These are phyloP conservation scores for Candida neerlandica DNA, from an alignment of 1,139 yeast genomes.

Conservation along the genomic window DNA sequence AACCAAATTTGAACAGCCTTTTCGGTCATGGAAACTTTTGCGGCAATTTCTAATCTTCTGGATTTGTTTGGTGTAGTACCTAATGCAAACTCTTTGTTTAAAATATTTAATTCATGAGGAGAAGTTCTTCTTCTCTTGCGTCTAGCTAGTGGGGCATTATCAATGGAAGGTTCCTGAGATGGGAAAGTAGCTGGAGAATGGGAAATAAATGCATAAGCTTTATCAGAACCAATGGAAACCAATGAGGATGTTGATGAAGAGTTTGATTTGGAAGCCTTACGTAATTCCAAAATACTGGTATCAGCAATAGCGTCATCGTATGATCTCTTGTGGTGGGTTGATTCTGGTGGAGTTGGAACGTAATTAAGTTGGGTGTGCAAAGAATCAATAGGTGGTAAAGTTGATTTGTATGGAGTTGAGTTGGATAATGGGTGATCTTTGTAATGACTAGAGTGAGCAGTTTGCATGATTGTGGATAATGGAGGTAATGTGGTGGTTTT, in stretches of 20 bases:
- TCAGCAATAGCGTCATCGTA: constrained; percentile 10
- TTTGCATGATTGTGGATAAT: constrained; percentile 37
- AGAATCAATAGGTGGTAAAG: constrained; percentile 30
- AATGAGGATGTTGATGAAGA: constrained; percentile 13
- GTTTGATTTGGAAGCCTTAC: constrained; percentile 12
- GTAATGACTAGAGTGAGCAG: constrained; percentile 19
- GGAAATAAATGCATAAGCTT: constrained; percentile 83
- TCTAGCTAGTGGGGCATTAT: constrained; percentile 87
- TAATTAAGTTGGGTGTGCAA: constrained; percentile 3
- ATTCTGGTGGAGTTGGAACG: constrained; percentile 16
- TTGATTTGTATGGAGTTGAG: constrained; percentile 20
- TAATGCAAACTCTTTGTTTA: constrained; percentile 73
- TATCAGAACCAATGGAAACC: constrained; percentile 18
- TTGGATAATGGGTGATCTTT: constrained; percentile 41
- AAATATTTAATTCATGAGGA: constrained; percentile 76
- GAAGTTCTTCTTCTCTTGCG: constrained; percentile 95
- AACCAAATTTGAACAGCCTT: constrained; percentile 98
- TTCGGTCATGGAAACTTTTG: constrained; percentile 86
- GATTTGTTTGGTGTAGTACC: constrained; percentile 83
- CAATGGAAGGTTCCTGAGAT: constrained; percentile 79
- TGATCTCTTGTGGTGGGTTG: neutral
- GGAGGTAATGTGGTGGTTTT: constrained; percentile 40
- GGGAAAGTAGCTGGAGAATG: constrained; percentile 90
- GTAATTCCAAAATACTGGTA: constrained; percentile 15
- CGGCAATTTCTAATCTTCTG: constrained; percentile 75